A percentile compares a stretch with the other conserved stretches of the same genome.
Evolutionary conservation across 805 yeast species (phyloP).

Genomic region (Teunomyces panamensis): DNA sequence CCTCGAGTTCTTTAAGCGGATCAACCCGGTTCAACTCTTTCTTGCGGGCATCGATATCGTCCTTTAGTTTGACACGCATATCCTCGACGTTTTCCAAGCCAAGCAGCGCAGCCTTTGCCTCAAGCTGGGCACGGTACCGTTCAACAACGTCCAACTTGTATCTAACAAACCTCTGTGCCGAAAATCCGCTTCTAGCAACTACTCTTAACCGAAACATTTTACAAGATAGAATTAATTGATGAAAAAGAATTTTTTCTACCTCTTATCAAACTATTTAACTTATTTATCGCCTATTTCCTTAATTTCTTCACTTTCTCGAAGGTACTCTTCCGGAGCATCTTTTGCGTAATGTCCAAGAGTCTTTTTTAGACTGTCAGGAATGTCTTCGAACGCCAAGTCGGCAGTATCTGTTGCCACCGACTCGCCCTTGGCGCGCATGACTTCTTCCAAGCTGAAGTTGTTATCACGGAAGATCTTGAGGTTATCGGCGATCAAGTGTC

Average conservation of each 20-base stretch:
- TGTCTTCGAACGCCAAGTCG: conserved; percentile 68
- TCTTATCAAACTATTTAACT: background rate
- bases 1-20: conserved; percentile 67
- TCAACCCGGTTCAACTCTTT: conserved; percentile 60
- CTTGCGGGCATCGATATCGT: conserved; percentile 54
- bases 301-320: conserved; percentile 11
- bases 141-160: conserved; percentile 4
- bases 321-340: conserved; percentile 55
- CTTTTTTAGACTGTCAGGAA: conserved; percentile 52
- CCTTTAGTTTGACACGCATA: conserved; percentile 59
- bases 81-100: conserved; percentile 50
- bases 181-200: no score
- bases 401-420: conserved; percentile 59
- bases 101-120: conserved; percentile 31
- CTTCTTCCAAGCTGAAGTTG: conserved; percentile 74
- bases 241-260: background rate
- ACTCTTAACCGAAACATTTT: background rate
- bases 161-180: background rate
- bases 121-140: conserved; percentile 31
- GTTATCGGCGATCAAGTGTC: conserved; percentile 86
- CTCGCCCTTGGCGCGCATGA: conserved; percentile 74
- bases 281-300: conserved; percentile 6
- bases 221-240: no score
- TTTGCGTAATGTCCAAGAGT: conserved; percentile 65
- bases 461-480: conserved; percentile 73